Conservation (phyloP, 2,329 filamentous ascomycete genomes). For the Colletotrichum shisoi region DNA sequence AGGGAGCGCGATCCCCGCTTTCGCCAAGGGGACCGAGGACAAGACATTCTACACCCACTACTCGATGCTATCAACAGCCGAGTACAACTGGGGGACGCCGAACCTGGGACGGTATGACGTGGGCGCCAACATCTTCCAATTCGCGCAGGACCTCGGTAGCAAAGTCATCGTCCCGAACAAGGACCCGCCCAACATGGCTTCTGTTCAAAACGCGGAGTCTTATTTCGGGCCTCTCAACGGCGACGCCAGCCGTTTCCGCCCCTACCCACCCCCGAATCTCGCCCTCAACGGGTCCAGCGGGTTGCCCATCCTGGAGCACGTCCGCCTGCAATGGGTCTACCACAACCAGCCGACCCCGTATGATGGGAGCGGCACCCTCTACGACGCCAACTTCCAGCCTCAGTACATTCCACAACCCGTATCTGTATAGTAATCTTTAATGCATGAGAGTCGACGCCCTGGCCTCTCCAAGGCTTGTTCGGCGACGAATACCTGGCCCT, state of each 20-base stretch:
- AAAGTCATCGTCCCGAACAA: conserved; percentile 48
- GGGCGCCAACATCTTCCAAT: conserved; percentile 51
- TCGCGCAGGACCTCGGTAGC: conserved; percentile 48
- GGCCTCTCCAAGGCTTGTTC: too few relatives aligned
- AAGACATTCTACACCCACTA: conserved; percentile 58
- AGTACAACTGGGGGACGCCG: conserved; percentile 55
- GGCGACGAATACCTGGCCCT: background rate
- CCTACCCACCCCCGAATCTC: conserved; percentile 54
- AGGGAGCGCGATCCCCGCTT: conserved; percentile 60
- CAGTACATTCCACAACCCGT: conserved; percentile 49
- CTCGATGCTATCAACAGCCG: conserved; percentile 52
- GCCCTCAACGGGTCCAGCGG: conserved; percentile 55
- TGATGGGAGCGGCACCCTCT: conserved; percentile 55
- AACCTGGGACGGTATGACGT: conserved; percentile 56
- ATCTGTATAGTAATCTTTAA: background rate
- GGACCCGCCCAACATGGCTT: conserved; percentile 49
- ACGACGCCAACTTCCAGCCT: conserved; percentile 53
- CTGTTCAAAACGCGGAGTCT: conserved; percentile 52
- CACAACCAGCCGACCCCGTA: conserved; percentile 52
- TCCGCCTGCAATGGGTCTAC: conserved; percentile 47
- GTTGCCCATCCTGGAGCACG: conserved; percentile 48
- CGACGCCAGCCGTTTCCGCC: conserved; percentile 45
- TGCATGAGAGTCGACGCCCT: background rate
- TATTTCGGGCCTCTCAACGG: conserved; percentile 54
- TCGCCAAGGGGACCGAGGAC: conserved; percentile 60